Evolutionary conservation across 257 asterid genomes (phyloP), one percentile per base, ranked within the genome.

Genomic region (Solanum rostratum): DNA sequence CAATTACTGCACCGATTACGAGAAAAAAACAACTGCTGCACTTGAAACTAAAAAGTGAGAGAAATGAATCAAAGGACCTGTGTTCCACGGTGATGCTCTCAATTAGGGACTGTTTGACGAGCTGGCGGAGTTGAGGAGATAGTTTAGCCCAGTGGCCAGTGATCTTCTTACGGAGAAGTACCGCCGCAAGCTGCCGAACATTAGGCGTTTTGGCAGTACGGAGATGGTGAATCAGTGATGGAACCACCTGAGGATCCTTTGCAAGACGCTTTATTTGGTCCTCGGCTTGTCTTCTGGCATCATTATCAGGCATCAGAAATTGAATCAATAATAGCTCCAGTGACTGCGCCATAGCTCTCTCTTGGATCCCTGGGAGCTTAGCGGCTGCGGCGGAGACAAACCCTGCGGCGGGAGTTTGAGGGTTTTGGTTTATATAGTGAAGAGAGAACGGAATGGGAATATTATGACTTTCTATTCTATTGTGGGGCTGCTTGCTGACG

Each of bases 151-250:
- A 96, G 49, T 96, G 99, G 15, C 99, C 98, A 15, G 99, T 96
- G 74, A 95, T 93, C 97, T 95, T 96, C 97, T 96, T 95, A 13
- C 99, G 98, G 84, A 96, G 98, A 57, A 96, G 95, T 52, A 96
- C 99, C 55, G 99, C 99, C 71, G 99, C 94, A 16, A 96, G 97
- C 85, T 96, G 99, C 18, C 99, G 95, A 79, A 96, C 99, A 81
- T 96, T 95, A 62, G 98, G 99, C 30, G 99, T 96, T 90, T 96
- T 96, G 78, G 99, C 99, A 7, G 99, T 96, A 80, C 99, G 99
- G 50, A 96, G 97, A 87, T 95, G 99, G 84, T 96, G 97, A 19
- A 91, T 84, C 4, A 96, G 89, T 45, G 98, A 96, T n/a, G 99
- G 98, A 10, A 96, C 97, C 86, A 96, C 99, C 93, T 93, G 96